Base-by-base conservation (phyloP, 139 green algal genomes). In the Chlorokybus atmophyticus region DNA sequence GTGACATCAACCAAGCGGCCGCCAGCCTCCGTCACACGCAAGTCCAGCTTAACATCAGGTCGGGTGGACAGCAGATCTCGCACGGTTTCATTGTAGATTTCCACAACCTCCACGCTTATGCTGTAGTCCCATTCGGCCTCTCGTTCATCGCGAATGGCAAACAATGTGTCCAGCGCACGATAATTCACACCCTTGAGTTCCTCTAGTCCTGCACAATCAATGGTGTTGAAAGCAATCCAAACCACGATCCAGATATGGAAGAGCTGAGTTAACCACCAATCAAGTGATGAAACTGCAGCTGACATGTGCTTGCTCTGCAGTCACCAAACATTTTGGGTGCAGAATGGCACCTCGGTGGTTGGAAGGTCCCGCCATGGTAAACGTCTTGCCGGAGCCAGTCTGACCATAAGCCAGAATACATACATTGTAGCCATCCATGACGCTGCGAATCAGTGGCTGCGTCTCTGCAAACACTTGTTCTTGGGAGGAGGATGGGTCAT, bases 361-460 rank as follows among this genome's bases (percentile, higher is more conserved):
- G 7, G 10, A 19, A 28, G 25, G 32, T 21, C 64, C 64, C 32
- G 63, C 29, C 73, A 80, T 80, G 4, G 73, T 80, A 54, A 66
- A 63, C 23, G 73, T 80, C 57, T 80, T 80, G 27, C 73, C 73
- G 3, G 50, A 63, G 7, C 73, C 73, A 1, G 73, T 80, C 76
- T 93, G 67, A 1, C 66, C 75, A 52, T 76, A 79, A 2, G 73
- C 68, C 41, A 80, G 77, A 29, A 77, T 69, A 59, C 75, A 58
- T 28, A 92, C 83, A 59, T 93, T 93, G 64, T 93, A 87, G 2
- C 87, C 87, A 59, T 94, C 87, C 50, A 94, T 62, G 2, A 84
- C 85, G 47, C 61, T 82, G 62, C 83, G 84, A 26, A 94, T 77
- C 29, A 95, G 79, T 59, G 86, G 79, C 24, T 77, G 79, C 52